Conservation (phyloP, 2,329 filamentous ascomycete species). For the Exophiala aquamarina region DNA sequence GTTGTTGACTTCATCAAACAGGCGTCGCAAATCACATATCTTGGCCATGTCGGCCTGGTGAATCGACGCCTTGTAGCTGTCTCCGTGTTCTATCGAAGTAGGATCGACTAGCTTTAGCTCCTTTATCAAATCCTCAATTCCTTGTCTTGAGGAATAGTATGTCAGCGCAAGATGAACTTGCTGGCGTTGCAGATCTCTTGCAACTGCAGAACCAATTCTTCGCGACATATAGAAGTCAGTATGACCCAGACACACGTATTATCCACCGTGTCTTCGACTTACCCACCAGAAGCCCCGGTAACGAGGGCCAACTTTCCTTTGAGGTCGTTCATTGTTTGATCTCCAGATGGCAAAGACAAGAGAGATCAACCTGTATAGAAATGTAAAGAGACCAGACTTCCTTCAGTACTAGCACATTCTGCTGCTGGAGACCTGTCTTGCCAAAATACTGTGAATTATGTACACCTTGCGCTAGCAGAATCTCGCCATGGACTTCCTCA, state of each 20-base stretch:
- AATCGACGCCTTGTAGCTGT: conserved; percentile 46
- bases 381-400: too few species aligned
- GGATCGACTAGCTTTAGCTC: conserved; percentile 38
- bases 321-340: too few species aligned
- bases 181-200: conserved; percentile 53
- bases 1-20: conserved; percentile 56
- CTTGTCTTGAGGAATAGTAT: conserved; percentile 56
- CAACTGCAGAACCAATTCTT: conserved; percentile 62
- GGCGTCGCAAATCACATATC: conserved; percentile 51
- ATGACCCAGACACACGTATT: too few species aligned
- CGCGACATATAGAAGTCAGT: not conserved
- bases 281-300: conserved; percentile 64
- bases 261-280: too few species aligned
- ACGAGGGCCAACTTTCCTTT: conserved; percentile 57
- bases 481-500: too few species aligned
- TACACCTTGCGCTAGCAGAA: too few species aligned
- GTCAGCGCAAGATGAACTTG: conserved; percentile 60
- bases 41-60: conserved; percentile 61
- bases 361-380: too few species aligned
- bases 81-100: too few species aligned
- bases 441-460: too few species aligned
- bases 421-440: too few species aligned
- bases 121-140: conserved; percentile 45
- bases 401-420: too few species aligned
- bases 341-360: too few species aligned